Conservation (phyloP, 768 basidiomycete genomes). For the Pleurotus djamor region DNA sequence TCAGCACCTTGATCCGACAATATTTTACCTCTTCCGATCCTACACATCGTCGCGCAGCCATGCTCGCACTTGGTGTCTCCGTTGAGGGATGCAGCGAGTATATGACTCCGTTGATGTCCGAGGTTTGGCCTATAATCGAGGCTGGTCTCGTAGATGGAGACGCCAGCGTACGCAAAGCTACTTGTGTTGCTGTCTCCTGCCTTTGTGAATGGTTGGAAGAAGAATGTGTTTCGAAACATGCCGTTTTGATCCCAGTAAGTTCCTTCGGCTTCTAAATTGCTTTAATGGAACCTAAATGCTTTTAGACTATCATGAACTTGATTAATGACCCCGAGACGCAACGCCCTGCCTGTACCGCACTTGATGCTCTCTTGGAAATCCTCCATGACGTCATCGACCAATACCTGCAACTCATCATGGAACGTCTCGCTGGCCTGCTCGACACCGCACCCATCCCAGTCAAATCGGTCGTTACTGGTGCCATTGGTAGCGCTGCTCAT, state of each 20-base stretch:
- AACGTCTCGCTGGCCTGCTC: constrained; percentile 82
- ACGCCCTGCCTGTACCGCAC: constrained; percentile 91
- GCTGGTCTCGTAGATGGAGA: constrained; percentile 84
- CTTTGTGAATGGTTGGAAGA: constrained; percentile 98
- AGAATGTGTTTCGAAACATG: constrained; percentile 83
- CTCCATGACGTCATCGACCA: constrained; percentile 86
- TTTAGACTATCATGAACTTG: constrained; percentile 84
- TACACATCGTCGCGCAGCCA: constrained; percentile 81
- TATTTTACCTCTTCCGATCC: constrained; percentile 85
- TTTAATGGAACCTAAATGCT: not conserved
- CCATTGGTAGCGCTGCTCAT: constrained; percentile 97
- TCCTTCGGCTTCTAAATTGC: not conserved
- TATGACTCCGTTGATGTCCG: constrained; percentile 89
- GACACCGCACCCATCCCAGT: constrained; percentile 83
- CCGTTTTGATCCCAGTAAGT: constrained; percentile 80
- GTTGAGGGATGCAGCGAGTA: constrained; percentile 98
- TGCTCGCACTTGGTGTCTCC: constrained; percentile 92
- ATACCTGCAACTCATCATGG: constrained; percentile 94
- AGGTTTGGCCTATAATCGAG: constrained; percentile 95
- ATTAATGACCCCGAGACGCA: constrained; percentile 87
- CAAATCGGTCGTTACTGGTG: constrained; percentile 94
- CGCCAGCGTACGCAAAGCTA: constrained; percentile 86
- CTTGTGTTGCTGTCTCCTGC: constrained; percentile 95
- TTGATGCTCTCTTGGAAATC: constrained; percentile 95
- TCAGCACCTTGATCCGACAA: constrained; percentile 77